Percentiles rank a stretch among this genome's conserved stretches.
Evolutionary conservation across 331 rosid species (phyloP).

Genomic region (Pyrus hybrid): DNA sequence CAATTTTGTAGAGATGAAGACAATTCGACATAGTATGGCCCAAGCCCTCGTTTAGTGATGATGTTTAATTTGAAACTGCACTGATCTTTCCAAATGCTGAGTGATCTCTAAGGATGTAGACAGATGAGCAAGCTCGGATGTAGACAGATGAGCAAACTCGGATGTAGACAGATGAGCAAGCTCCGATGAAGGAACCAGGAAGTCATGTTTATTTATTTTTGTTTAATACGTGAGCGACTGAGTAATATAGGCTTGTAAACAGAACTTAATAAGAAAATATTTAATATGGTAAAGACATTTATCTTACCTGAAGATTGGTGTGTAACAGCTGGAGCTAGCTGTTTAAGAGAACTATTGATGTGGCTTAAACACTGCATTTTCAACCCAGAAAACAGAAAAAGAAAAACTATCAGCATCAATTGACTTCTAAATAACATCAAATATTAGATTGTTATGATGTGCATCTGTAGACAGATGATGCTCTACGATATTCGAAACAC

Average conservation of each 20-base stretch:
- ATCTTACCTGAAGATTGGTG: conserved; percentile 18
- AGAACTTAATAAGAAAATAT: background rate
- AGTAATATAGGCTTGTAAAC: background rate
- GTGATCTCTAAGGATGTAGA: background rate
- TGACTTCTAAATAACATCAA: background rate
- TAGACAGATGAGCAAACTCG: no score
- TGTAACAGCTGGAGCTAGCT: conserved; percentile 12
- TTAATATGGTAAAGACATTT: background rate
- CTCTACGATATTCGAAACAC: background rate
- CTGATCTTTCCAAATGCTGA: background rate
- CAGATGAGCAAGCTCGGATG: background rate
- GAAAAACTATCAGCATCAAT: background rate
- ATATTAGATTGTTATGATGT: background rate
- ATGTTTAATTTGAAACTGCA: background rate
- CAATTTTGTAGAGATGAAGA: background rate
- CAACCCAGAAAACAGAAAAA: background rate
- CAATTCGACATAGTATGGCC: background rate
- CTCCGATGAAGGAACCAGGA: background rate
- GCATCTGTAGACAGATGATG: background rate
- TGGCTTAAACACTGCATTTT: conserved; percentile 3
- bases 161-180: no score
- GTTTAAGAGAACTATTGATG: background rate
- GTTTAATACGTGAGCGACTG: background rate
- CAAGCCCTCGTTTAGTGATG: background rate
- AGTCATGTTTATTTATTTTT: background rate